Evolutionary conservation across 2,329 filamentous ascomycete genomes (phyloP).

Genomic region (Thielaviopsis populi): DNA sequence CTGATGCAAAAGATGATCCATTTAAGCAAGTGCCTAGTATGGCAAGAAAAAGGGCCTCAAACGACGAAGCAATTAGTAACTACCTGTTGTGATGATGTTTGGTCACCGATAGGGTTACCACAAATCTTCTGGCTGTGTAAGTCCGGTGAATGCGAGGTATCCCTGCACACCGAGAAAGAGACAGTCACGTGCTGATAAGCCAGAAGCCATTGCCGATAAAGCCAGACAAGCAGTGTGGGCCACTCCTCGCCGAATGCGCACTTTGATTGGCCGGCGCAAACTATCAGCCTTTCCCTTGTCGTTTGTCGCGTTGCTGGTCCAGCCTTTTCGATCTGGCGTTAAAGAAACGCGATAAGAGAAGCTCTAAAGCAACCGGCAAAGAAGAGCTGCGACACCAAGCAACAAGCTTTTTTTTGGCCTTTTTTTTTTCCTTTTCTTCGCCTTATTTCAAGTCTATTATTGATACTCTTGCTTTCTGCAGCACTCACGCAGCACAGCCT

Average conservation of each 20-base stretch:
- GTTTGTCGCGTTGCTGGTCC: slow-evolving; percentile 13
- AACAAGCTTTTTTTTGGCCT: not conserved
- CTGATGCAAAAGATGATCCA: too few relatives aligned
- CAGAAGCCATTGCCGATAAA: not conserved
- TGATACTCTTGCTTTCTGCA: not conserved
- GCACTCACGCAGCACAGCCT: not conserved
- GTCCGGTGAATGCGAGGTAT: not conserved
- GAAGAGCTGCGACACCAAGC: not conserved
- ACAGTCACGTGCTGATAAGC: slow-evolving; percentile 6
- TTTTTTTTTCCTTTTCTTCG: not conserved
- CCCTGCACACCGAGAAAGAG: not conserved
- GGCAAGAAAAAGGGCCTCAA: too few relatives aligned
- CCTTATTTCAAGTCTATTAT: not conserved
- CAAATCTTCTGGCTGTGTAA: not conserved
- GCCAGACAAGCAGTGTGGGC: slow-evolving; percentile 2
- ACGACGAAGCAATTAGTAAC: too few relatives aligned
- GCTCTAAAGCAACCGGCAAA: too few relatives aligned
- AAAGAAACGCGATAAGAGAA: slow-evolving; percentile 10
- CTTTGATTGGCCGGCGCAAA: slow-evolving; percentile 16
- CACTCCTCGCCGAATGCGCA: not conserved
- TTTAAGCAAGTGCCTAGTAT: too few relatives aligned
- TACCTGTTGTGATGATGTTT: too few relatives aligned
- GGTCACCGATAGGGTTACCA: not conserved
- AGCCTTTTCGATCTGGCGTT: slow-evolving; percentile 10
- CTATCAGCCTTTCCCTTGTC: slow-evolving; percentile 13